Evolutionary conservation across 2,329 filamentous ascomycete species (phyloP), one percentile per base, ranked within the genome.

Genomic region (Magnaporthales sp.): DNA sequence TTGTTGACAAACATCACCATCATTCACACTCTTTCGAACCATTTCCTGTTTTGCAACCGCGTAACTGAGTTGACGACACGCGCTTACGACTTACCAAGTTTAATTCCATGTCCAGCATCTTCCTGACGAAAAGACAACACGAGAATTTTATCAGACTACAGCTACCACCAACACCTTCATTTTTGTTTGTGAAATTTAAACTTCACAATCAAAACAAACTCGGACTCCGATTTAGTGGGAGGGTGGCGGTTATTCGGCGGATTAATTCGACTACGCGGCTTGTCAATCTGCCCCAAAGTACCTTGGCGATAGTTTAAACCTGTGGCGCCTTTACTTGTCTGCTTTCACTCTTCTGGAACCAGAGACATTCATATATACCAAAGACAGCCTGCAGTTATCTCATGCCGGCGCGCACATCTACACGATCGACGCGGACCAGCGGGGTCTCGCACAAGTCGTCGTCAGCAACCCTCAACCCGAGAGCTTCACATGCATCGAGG

Each of bases 321-420:
- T 51, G 19, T 1, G 19, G 2, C 4, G 2, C 2, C 32, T 10
- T 51, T n/a, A n/a, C n/a, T n/a, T 19, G 19, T 19, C 38, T 13
- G 15, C n/a, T 51, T 38, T 27, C 54, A 19, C 22, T 15, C 11
- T 19, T 13, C 27, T 13, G 1, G 15, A 60, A 13, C 22, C 6
- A 27, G 24, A 60, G 56, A 60, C 13, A 19, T 60, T 29, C 22
- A 11, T 13, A 29, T 24, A 19, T 27, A 60, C 8, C 24, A 29
- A 4, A 30, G 3, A 60, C 15, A 60, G 9, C 19, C 13, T 3
- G 56, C 22, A 60, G 13, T 26, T 19, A 60, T 13, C 56, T 60
- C 10, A 87, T 87, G 84, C 84, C 84, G 54, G 74, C 80, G 69
- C 77, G 82, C 76, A 77, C 79, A 62, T 79, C 81, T 46, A 76